Conservation (phyloP, 768 basidiomycete genomes). For the Russula brevipes region DNA sequence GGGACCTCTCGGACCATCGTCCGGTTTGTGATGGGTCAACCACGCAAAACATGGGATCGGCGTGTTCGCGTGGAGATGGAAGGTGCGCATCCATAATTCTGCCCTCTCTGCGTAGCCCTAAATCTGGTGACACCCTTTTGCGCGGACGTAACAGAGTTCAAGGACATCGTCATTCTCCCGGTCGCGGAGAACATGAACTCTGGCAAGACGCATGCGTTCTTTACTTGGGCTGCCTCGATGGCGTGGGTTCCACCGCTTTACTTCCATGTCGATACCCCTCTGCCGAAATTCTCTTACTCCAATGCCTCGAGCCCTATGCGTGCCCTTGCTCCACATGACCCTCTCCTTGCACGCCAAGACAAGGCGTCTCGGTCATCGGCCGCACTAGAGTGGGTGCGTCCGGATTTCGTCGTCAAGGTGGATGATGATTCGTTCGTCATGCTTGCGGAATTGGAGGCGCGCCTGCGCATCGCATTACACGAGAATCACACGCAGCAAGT, state of each 20-base stretch:
- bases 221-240: slow-evolving; percentile 86
- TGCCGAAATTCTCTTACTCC: slow-evolving; percentile 61
- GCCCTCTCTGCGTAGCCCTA: not conserved
- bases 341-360: slow-evolving; percentile 53
- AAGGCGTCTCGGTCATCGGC: slow-evolving; percentile 38
- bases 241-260: slow-evolving; percentile 87
- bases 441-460: slow-evolving; percentile 89
- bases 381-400: slow-evolving; percentile 67
- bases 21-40: slow-evolving; percentile 85
- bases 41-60: slow-evolving; percentile 71
- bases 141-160: slow-evolving; percentile 50
- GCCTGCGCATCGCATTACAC: slow-evolving; percentile 73
- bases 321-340: slow-evolving; percentile 66
- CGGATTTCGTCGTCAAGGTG: slow-evolving; percentile 89
- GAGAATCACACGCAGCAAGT: slow-evolving; percentile 10
- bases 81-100: slow-evolving; percentile 48
- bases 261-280: slow-evolving; percentile 39
- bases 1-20: slow-evolving; percentile 83
- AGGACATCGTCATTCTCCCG: slow-evolving; percentile 81
- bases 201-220: slow-evolving; percentile 89
- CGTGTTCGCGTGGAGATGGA: slow-evolving; percentile 86
- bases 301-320: slow-evolving; percentile 52
- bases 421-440: slow-evolving; percentile 96
- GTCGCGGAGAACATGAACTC: slow-evolving; percentile 93
- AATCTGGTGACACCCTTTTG: not conserved